A percentile compares a stretch with the other conserved stretches of the same genome.
These are phyloP conservation scores for Raphanus sativus DNA, from an alignment of 345 rosid genomes.

Conservation along the genomic window DNA sequence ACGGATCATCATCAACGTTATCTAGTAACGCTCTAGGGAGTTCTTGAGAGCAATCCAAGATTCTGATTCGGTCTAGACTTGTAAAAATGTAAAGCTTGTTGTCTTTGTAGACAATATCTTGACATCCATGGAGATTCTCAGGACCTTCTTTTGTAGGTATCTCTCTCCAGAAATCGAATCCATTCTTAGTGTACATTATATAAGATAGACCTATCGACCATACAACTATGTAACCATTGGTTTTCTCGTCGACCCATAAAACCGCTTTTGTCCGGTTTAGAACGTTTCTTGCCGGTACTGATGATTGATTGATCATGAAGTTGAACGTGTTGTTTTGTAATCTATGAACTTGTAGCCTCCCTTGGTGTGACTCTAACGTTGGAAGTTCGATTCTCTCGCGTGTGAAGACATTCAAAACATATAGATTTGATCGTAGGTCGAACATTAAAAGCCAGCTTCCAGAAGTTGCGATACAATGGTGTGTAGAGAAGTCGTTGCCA, in stretches of 20 bases:
- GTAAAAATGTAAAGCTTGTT: conserved; percentile 1
- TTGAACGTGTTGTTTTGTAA: background rate
- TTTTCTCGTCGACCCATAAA: conserved; percentile 9
- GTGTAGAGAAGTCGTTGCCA: background rate
- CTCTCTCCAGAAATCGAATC: conserved; percentile 6
- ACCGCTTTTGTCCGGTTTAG: conserved; percentile 10
- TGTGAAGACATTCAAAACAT: conserved; percentile 5
- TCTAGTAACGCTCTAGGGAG: background rate
- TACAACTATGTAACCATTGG: background rate
- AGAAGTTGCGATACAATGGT: background rate
- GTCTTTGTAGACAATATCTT: background rate
- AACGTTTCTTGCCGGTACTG: background rate
- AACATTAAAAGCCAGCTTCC: conserved; percentile 10
- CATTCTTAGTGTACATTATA: background rate
- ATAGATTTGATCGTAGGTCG: background rate
- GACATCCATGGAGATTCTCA: background rate
- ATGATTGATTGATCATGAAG: background rate
- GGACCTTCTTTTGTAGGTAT: conserved; percentile 9
- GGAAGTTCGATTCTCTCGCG: conserved; percentile 9
- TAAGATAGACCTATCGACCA: conserved; percentile 11
- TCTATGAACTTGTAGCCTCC: background rate
- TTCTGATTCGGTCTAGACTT: background rate
- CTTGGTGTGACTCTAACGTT: background rate
- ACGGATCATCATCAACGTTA: background rate
- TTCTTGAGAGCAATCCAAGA: conserved; percentile 1